Evolutionary conservation across 345 rosid species (phyloP), one percentile per base, ranked within the genome.

Genomic region (Noccaea bulbosa): DNA sequence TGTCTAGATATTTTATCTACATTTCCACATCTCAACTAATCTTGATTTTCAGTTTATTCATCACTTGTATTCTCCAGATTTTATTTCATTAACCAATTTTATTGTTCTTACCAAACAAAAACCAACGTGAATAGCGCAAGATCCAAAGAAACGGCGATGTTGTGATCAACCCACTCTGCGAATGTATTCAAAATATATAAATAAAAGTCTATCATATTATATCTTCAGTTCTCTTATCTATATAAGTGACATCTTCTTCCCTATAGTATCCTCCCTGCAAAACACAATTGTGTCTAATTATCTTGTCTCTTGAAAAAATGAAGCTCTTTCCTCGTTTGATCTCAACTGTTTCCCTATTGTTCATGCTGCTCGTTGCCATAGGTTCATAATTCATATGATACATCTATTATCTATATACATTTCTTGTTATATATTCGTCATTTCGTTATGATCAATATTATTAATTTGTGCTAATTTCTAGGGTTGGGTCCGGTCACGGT

Each of bases 281-380:
- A 45, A 22, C 41, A 63, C n/a, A 24, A 24, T 17, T 20, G 8
- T 35, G 17, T 44, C 45, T 16, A 54, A 11, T 14, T 35, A 7
- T 44, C 8, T 72, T 72, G 37, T 43, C 20, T 44, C 62, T 51
- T 8, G 1, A 7, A 24, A 17, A 5, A 73, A 73, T 73, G 77
- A 73, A 73, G 38, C 67, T 65, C 5, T 32, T 60, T 48, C 27
- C 3, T 65, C 45, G 66, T 49, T 65, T 65, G 45, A 57, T 48
- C 38, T 57, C 52, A 48, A 16, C 32, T 16, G 7, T 65, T 65
- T 10, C 57, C 45, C 15, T 65, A 16, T 15, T 73, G 51, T 32
- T 65, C 53, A 32, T 73, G 38, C 59, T 73, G 60, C 60, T 73
- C 11, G 12, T 70, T 10, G 45, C 61, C 30, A 73, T 66, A 73